phyloP scores from a whole-genome alignment of 106 monocot genomes.

The Acorus gramineus region DNA sequence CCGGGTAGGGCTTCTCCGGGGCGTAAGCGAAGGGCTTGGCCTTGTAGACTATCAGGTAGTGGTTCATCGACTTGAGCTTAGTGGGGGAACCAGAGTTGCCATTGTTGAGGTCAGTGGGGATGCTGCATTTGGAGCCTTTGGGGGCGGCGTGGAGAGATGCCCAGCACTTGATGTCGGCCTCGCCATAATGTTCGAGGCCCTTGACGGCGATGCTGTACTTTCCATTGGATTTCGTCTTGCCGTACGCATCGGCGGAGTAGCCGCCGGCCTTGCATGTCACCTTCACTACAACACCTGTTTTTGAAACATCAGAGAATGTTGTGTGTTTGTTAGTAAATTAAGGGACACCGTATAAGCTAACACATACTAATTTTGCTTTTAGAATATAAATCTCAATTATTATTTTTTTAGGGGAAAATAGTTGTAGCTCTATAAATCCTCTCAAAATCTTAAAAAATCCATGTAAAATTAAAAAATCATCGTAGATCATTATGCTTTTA shows the following conservation, averaged over 20 bases:
- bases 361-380: too few relatives aligned
- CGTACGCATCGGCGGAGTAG: slow-evolving; percentile 2
- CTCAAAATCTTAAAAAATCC: too few relatives aligned
- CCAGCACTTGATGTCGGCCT: slow-evolving; percentile 1
- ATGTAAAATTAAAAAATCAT: too few relatives aligned
- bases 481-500: too few relatives aligned
- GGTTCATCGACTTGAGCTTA: slow-evolving; percentile 1
- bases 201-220: slow-evolving; percentile 1
- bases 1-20: slow-evolving; percentile 8
- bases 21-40: slow-evolving; percentile 10
- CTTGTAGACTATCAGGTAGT: slow-evolving; percentile 1
- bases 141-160: slow-evolving; percentile 7
- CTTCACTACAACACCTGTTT: slow-evolving; percentile 4
- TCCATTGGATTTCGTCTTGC: slow-evolving; percentile 2
- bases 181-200: neutral
- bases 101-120: slow-evolving; percentile 3
- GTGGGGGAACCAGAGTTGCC: slow-evolving; percentile 2
- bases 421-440: too few relatives aligned
- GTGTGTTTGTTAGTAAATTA: too few relatives aligned
- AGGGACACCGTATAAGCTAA: too few relatives aligned
- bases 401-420: too few relatives aligned
- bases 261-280: slow-evolving; percentile 4
- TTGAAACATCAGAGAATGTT: too few relatives aligned
- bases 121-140: slow-evolving; percentile 4
- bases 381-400: too few relatives aligned